These are phyloP conservation scores for Phoma sp. DNA, from an alignment of 2,329 filamentous ascomycete species.

Conservation along the genomic window DNA sequence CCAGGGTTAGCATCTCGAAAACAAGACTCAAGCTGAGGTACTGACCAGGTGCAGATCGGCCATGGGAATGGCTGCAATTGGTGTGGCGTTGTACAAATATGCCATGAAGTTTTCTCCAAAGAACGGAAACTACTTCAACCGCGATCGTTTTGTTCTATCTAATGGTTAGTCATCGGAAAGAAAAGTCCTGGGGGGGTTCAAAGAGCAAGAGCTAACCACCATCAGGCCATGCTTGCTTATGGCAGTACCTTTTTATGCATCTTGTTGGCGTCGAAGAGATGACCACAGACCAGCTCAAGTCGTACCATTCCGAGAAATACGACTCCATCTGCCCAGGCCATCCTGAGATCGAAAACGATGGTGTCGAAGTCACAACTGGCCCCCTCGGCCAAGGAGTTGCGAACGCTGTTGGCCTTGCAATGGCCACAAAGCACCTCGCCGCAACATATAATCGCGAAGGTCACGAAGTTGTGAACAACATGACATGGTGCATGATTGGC, in stretches of 20 bases:
- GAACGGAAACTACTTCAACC: conserved; percentile 66
- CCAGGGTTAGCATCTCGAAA: not conserved
- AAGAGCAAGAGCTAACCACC: not conserved
- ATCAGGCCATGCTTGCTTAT: conserved; percentile 58
- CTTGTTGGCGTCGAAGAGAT: conserved; percentile 61
- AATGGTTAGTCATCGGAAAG: not conserved
- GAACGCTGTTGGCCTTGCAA: conserved; percentile 61
- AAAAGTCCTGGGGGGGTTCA: not conserved
- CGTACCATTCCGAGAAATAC: conserved; percentile 57
- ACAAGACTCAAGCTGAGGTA: not conserved
- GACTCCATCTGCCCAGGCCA: conserved; percentile 62
- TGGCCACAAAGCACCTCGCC: conserved; percentile 65
- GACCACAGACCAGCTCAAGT: conserved; percentile 65
- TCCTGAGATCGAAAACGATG: conserved; percentile 65
- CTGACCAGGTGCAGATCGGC: conserved; percentile 39
- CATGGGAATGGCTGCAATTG: conserved; percentile 69
- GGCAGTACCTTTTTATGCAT: conserved; percentile 62
- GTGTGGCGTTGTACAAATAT: conserved; percentile 68
- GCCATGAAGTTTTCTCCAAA: conserved; percentile 66
- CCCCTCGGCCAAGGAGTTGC: conserved; percentile 66
- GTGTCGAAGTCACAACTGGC: conserved; percentile 66
- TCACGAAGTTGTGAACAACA: conserved; percentile 59
- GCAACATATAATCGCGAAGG: conserved; percentile 64
- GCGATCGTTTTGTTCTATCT: conserved; percentile 69
- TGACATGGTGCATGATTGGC: conserved; percentile 64